Evolutionary conservation across 371 early-diverging fungal species (phyloP), one percentile per base, ranked within the genome.

Genomic region (Nematocida ausubeli): DNA sequence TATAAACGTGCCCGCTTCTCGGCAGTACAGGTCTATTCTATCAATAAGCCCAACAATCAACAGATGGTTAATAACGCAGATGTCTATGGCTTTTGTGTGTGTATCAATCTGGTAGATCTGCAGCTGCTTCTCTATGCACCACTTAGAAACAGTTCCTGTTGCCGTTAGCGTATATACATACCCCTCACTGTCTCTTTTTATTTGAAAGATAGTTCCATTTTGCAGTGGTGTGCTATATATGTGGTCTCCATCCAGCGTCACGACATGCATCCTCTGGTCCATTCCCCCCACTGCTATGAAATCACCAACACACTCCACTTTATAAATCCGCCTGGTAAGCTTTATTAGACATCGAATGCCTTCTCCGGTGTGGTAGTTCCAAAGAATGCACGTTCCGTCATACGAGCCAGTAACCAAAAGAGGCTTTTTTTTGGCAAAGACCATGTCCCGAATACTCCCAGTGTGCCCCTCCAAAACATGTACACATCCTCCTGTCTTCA

Each of bases 371-470:
- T 62, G 69, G 58, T 83, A 85, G 73, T 91, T 85, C 99, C 99
- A 99, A 35, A 96, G 91, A 52, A 93, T 89, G n/a, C 95, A 93
- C 37, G 90, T 89, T 0, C 93, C 90, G 86, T 98, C 98, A 90
- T 95, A 91, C 80, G 93, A 92, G 49, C 97, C 97, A 72, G 91
- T 91, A 80, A 93, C 91, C 55, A 94, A 91, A 5, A 54, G 28
- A 6, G 78, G 35, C 65, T 90, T 89, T 39, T 90, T 90, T 5
- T 93, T 94, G 86, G 90, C 85, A 0, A 91, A 91, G 2, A 94
- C 94, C 52, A 99, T 84, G 12, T 95, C 92, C 32, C 98, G 90
- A 26, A 99, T 96, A 3, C 92, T 92, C 72, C 89, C 88, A 1
- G 88, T 88, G 87, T 98, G 99, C 7, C 95, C 95, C 9, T 81